Conservation (phyloP, 495 filamentous ascomycete genomes). For the Evansstolkia leycettana region DNA sequence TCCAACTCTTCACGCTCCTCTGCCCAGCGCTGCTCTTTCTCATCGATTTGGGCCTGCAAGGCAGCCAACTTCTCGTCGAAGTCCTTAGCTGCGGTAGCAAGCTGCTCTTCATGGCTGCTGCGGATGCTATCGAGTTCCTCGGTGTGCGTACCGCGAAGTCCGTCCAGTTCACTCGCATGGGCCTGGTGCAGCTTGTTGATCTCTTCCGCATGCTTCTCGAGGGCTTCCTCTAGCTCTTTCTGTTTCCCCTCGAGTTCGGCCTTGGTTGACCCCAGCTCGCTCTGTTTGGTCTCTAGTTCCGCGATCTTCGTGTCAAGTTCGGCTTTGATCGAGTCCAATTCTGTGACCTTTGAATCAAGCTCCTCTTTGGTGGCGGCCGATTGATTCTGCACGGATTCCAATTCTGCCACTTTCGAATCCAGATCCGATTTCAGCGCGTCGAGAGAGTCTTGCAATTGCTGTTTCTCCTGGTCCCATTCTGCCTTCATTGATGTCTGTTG, state of each 20-base stretch:
- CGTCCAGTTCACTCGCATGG: constrained; percentile 8
- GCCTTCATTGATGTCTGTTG: constrained; percentile 24
- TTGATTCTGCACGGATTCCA: constrained; percentile 20
- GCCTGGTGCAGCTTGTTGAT: constrained; percentile 16
- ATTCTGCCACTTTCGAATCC: constrained; percentile 20
- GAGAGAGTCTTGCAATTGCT: constrained; percentile 28
- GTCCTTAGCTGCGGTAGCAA: constrained; percentile 18
- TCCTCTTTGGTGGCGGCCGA: constrained; percentile 14
- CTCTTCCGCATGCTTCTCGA: constrained; percentile 18
- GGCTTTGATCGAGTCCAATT: constrained; percentile 16
- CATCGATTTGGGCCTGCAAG: too few species aligned
- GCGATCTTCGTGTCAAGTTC: constrained; percentile 4
- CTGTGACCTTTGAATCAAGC: constrained; percentile 14
- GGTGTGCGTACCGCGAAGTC: constrained; percentile 13
- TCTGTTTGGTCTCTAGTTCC: constrained; percentile 7
- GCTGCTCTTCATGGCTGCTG: constrained; percentile 12
- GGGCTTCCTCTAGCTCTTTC: constrained; percentile 4
- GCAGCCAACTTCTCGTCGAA: constrained; percentile 26
- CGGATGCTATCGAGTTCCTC: constrained; percentile 16
- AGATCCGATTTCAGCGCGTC: constrained; percentile 23
- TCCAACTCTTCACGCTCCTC: constrained; percentile 20
- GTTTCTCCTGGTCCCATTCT: constrained; percentile 34
- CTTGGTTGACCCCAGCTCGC: constrained; percentile 19
- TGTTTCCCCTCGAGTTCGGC: constrained; percentile 4
- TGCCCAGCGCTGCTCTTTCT: constrained; percentile 25